These are phyloP conservation scores for Stephanodiscus triporus DNA, from an alignment of 108 stramenopile genomes.

Conservation along the genomic window DNA sequence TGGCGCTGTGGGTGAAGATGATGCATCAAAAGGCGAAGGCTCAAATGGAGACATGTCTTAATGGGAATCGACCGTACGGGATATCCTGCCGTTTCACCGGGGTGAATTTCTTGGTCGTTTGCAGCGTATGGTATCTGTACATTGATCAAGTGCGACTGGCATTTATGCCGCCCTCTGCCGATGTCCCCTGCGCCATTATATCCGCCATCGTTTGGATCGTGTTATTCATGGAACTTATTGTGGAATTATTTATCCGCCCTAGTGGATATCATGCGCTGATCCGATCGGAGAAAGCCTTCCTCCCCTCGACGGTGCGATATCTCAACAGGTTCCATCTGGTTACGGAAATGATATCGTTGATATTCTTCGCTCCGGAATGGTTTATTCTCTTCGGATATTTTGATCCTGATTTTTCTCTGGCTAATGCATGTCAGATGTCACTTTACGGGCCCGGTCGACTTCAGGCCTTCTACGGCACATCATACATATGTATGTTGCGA, in stretches of 20 bases:
- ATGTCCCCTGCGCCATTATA: slow-evolving; percentile 59
- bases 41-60: slow-evolving; percentile 27
- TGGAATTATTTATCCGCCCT: slow-evolving; percentile 80
- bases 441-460: slow-evolving; percentile 48
- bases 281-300: slow-evolving; percentile 70
- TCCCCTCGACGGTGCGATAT: slow-evolving; percentile 70
- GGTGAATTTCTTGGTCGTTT: slow-evolving; percentile 79
- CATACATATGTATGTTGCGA: slow-evolving; percentile 47
- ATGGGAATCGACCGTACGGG: slow-evolving; percentile 56
- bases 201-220: slow-evolving; percentile 67
- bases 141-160: slow-evolving; percentile 69
- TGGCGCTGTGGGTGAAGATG: background rate
- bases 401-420: slow-evolving; percentile 38
- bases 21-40: slow-evolving; percentile 14
- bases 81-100: slow-evolving; percentile 61
- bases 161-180: slow-evolving; percentile 55
- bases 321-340: slow-evolving; percentile 70
- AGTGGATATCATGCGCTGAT: slow-evolving; percentile 59
- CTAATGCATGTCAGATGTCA: slow-evolving; percentile 30
- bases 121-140: slow-evolving; percentile 74
- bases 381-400: slow-evolving; percentile 50
- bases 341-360: slow-evolving; percentile 69
- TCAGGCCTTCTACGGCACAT: slow-evolving; percentile 48
- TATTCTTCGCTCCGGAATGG: slow-evolving; percentile 72
- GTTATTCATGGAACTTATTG: slow-evolving; percentile 69